Conservation (phyloP, 192 early-diverging fungal species). For the Umbelopsis sp. region DNA sequence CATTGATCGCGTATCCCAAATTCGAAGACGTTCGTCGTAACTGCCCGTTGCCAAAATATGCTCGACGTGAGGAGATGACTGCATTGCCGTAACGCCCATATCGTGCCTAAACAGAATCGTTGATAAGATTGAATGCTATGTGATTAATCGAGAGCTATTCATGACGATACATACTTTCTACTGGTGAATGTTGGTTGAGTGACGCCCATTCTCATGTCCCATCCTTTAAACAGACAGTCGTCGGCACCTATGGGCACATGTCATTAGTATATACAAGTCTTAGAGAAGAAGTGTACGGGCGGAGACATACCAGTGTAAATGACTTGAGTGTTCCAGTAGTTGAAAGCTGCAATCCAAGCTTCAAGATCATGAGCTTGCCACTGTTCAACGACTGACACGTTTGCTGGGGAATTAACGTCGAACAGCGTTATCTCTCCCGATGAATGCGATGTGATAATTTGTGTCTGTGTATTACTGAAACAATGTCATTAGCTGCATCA, state of each 20-base stretch:
- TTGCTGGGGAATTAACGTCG: background rate
- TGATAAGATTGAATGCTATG: background rate
- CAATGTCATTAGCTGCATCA: background rate
- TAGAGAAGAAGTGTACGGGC: too few species aligned
- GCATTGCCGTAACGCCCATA: slow-evolving; percentile 92
- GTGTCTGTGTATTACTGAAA: slow-evolving; percentile 26
- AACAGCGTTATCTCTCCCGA: slow-evolving; percentile 15
- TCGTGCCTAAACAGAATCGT: slow-evolving; percentile 56
- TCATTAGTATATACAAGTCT: background rate
- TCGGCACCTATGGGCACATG: slow-evolving; percentile 66
- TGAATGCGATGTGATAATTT: slow-evolving; percentile 18
- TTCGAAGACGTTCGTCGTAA: slow-evolving; percentile 86
- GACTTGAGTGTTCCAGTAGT: slow-evolving; percentile 73
- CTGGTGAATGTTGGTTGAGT: slow-evolving; percentile 62
- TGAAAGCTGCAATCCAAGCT: slow-evolving; percentile 92
- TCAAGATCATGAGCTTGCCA: slow-evolving; percentile 91
- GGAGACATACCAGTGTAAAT: slow-evolving; percentile 67
- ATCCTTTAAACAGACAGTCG: slow-evolving; percentile 84
- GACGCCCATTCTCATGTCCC: slow-evolving; percentile 75
- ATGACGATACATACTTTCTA: slow-evolving; percentile 46
- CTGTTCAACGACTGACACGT: slow-evolving; percentile 18
- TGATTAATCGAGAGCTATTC: background rate
- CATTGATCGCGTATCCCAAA: slow-evolving; percentile 93
- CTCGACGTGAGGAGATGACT: slow-evolving; percentile 78
- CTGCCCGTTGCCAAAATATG: slow-evolving; percentile 87